Base-by-base conservation (phyloP, 495 filamentous ascomycete genomes). In the Podospora tetraspora region DNA sequence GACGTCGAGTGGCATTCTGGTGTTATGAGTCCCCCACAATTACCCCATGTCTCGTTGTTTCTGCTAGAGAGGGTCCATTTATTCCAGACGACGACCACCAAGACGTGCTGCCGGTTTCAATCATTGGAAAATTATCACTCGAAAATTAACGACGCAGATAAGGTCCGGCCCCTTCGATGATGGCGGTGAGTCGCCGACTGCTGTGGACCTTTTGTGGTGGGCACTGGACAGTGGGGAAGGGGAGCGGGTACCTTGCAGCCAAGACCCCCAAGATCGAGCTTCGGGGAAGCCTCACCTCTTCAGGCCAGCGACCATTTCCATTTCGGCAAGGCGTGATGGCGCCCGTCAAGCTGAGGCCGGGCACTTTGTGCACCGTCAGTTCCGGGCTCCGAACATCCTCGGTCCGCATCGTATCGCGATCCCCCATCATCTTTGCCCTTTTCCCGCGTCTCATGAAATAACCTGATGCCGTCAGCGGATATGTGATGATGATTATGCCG, bases 11-110 rank as follows among this genome's bases (percentile, higher is more conserved):
- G 61, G 59, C 59, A 59, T 70, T 66, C 29, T 32, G 24, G 22
- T 57, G 62, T 62, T 57, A 66, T 62, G 63, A 66, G 23, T 52
- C 58, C 63, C 63, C 68, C 62, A 69, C 68, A 60, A 60, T 59
- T 27, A 34, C 25, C 57, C 59, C 32, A 57, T 52, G 16, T 62
- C 61, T 58, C 34, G 57, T 59, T 37, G 63, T 66, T 62, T 66
- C 68, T 57, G 67, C 64, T 69, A 60, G 43, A 61, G 56, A 23
- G 61, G 52, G 52, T 32, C 67, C 59, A 69, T 59, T 61, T 52
- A n/a, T 52, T 52, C 43, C 43, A 52, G 43, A 52, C 43, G 43
- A 1, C 37, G 13, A 43, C 13, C 37, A 43, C 37, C 13, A 43
- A 43, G 9, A 10, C 9, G 37, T n/a, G 43, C 19, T 34, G 32